Percentiles rank a stretch among this genome's conserved stretches.
These are phyloP conservation scores for Acacia confusa DNA, from an alignment of 306 rosid genomes.

Conservation along the genomic window DNA sequence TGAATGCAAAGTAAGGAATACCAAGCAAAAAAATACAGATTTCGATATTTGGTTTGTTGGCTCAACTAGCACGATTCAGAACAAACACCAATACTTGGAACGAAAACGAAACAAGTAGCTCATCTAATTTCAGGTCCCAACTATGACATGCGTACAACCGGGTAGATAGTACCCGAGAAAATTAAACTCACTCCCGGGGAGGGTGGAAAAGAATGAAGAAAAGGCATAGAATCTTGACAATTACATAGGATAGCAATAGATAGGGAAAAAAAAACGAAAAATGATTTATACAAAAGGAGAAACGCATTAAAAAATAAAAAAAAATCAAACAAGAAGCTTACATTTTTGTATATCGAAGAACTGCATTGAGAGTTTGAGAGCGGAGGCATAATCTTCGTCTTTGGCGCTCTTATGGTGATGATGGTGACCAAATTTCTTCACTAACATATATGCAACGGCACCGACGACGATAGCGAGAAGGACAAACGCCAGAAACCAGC, in stretches of 20 bases:
- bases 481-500: constrained; percentile 67
- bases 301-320: neutral
- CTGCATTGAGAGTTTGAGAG: constrained; percentile 72
- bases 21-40: neutral
- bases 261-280: neutral
- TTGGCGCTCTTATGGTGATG: constrained; percentile 57
- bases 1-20: neutral
- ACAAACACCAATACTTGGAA: neutral
- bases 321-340: constrained; percentile 16
- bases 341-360: constrained; percentile 94
- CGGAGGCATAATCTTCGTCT: constrained; percentile 60
- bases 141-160: neutral
- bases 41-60: neutral
- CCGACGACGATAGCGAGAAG: constrained; percentile 61
- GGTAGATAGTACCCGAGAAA: neutral
- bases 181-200: neutral
- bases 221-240: neutral
- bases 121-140: constrained; percentile 12
- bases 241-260: neutral
- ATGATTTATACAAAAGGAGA: neutral
- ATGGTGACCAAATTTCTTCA: constrained; percentile 50
- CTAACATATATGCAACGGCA: constrained; percentile 49
- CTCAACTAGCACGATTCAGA: neutral
- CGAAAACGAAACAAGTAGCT: neutral
- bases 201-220: neutral